Base-by-base conservation (phyloP, 1,139 yeast species). In the Debaryomyces fabryi region DNA sequence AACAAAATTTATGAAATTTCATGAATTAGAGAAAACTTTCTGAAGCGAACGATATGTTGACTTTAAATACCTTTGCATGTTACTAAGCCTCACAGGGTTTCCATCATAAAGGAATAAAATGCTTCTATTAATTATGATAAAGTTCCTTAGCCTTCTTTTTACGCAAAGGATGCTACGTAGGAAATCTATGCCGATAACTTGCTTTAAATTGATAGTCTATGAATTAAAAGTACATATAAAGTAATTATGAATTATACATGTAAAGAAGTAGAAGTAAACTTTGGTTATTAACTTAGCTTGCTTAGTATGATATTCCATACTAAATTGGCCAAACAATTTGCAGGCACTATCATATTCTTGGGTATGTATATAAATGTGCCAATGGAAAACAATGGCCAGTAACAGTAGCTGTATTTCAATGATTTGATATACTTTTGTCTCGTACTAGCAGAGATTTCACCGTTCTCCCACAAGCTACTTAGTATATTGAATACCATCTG, bases 321-420 rank as follows among this genome's bases (percentile, higher is more conserved):
- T 50, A 83, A 69, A 49, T 74, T 78, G 13, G 83, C 83, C 42
- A 79, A 56, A 58, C 88, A 83, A 56, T 81, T 83, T 45, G 79
- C 71, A 1, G 86, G 85, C 62, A 83, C 82, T 59, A 82, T 74
- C 55, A 78, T 63, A 33, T 69, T 63, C 27, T 71, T 67, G 0
- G 82, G 82, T 12, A 82, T 63, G 44, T 76, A 69, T 39, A 74
- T 68, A 58, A 84, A 83, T 51, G 79, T 74, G 33, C 75, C 53
- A 3, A 78, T 64, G 12, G 85, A 80, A 49, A 82, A 78, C 41
- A 78, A 63, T 6, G 88, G 88, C 86, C 88, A 83, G 50, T 74
- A 74, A 57, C 81, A 68, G 59, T 78, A 82, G 30, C 85, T 78
- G 50, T 78, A 74, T 51, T 77, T 77, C 51, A 83, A 64, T 10